Evolutionary conservation across 257 asterid genomes (phyloP).

Genomic region (Ilex asprella): DNA sequence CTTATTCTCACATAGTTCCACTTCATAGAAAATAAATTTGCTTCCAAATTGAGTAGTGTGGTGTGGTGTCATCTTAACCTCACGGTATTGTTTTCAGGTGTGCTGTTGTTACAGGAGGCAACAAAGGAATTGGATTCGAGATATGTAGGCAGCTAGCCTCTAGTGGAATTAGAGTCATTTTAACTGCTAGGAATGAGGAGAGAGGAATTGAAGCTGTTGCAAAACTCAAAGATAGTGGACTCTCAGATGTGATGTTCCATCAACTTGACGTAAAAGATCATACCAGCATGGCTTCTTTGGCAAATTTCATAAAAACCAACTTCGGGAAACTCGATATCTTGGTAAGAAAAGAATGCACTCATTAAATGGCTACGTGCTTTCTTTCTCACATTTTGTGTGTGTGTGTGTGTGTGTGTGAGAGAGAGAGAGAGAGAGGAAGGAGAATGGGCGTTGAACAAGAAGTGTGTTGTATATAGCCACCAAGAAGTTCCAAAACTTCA

Average conservation of each 20-base stretch:
- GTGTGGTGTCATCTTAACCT: too few relatives aligned
- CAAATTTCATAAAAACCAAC: background rate
- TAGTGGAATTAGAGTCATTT: background rate
- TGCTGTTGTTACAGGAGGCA: background rate
- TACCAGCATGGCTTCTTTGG: background rate
- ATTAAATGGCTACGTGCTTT: too few relatives aligned
- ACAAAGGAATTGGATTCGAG: background rate
- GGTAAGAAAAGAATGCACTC: background rate
- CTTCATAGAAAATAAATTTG: too few relatives aligned
- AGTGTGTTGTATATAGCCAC: too few relatives aligned
- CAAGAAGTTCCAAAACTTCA: too few relatives aligned
- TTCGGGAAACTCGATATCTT: background rate
- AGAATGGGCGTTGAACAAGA: too few relatives aligned
- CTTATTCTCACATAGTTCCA: too few relatives aligned
- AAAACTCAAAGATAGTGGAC: background rate
- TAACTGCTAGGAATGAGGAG: conserved; percentile 1
- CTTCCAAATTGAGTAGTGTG: too few relatives aligned
- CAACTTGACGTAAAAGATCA: background rate
- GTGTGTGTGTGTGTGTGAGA: too few relatives aligned
- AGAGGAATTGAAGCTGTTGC: background rate
- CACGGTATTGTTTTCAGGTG: too few relatives aligned
- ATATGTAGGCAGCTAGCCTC: background rate
- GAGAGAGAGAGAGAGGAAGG: too few relatives aligned
- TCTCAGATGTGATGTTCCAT: background rate
- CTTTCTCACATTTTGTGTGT: too few relatives aligned